A percentile compares a stretch with the other conserved stretches of the same genome.
Evolutionary conservation across 306 rosid species (phyloP).

Genomic region (Crotalaria pallida): DNA sequence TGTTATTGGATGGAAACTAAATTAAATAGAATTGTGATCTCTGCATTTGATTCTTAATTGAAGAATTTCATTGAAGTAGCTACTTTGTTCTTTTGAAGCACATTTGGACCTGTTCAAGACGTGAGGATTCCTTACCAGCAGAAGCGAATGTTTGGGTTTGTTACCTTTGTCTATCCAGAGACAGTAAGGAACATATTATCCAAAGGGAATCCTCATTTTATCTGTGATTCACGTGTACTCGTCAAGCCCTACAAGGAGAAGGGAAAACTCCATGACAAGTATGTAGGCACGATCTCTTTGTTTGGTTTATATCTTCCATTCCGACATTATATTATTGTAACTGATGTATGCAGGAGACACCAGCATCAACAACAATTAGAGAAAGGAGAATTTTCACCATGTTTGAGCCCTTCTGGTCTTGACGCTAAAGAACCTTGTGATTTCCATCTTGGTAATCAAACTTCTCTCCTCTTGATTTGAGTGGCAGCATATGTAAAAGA

Average conservation of each 20-base stretch:
- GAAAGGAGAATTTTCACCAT: slow-evolving; percentile 24
- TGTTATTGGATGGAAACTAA: background rate
- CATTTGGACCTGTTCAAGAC: slow-evolving; percentile 80
- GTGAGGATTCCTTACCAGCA: slow-evolving; percentile 83
- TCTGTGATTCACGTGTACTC: slow-evolving; percentile 77
- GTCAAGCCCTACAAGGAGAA: slow-evolving; percentile 89
- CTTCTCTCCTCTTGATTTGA: background rate
- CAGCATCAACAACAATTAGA: slow-evolving; percentile 26
- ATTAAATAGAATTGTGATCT: background rate
- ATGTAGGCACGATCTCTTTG: background rate
- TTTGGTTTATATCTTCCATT: background rate
- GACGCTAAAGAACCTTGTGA: slow-evolving; percentile 12
- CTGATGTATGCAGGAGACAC: slow-evolving; percentile 21
- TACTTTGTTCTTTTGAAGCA: slow-evolving; percentile 38
- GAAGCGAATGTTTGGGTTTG: slow-evolving; percentile 83
- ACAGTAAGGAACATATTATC: slow-evolving; percentile 60
- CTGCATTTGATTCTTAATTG: background rate
- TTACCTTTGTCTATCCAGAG: slow-evolving; percentile 74
- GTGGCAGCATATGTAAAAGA: background rate
- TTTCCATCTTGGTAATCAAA: slow-evolving; percentile 34
- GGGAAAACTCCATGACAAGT: slow-evolving; percentile 72
- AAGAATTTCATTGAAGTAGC: slow-evolving; percentile 5
- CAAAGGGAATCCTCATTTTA: slow-evolving; percentile 82
- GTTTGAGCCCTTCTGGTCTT: slow-evolving; percentile 21
- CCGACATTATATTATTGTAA: background rate